A percentile compares a stretch with the other conserved stretches of the same genome.
phyloP scores from a whole-genome alignment of 805 yeast species.

The Starmerella vaccinii region DNA sequence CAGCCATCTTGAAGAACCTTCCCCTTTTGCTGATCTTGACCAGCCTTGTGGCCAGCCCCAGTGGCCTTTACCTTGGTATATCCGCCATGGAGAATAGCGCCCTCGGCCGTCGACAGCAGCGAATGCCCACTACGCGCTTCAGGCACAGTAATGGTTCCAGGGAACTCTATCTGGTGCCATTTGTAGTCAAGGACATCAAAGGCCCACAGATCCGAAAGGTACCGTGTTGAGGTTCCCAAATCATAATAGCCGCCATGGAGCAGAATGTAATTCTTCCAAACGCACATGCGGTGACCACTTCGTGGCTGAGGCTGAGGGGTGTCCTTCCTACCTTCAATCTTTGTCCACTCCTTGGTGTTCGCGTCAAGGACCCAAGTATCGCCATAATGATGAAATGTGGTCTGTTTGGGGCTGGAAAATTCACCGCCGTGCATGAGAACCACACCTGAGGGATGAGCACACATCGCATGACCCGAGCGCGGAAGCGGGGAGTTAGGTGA shows the following conservation, averaged over 20 bases:
- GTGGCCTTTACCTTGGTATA: slow-evolving; percentile 80
- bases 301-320: slow-evolving; percentile 55
- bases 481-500: slow-evolving; percentile 88
- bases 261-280: slow-evolving; percentile 82
- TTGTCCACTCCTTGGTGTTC: slow-evolving; percentile 78
- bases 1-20: slow-evolving; percentile 79
- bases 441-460: slow-evolving; percentile 83
- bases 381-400: slow-evolving; percentile 90
- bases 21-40: slow-evolving; percentile 78
- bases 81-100: slow-evolving; percentile 85
- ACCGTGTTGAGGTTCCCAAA: slow-evolving; percentile 71
- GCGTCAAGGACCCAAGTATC: slow-evolving; percentile 93
- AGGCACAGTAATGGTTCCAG: slow-evolving; percentile 68
- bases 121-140: slow-evolving; percentile 94
- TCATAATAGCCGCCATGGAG: slow-evolving; percentile 91
- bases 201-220: slow-evolving; percentile 79
- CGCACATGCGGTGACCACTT: slow-evolving; percentile 83
- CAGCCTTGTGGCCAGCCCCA: slow-evolving; percentile 13
- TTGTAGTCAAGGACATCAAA: slow-evolving; percentile 82
- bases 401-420: slow-evolving; percentile 90
- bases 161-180: slow-evolving; percentile 84
- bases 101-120: slow-evolving; percentile 63
- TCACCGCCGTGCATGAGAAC: slow-evolving; percentile 90
- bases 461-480: slow-evolving; percentile 86
- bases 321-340: slow-evolving; percentile 55